Conservation (phyloP, 2,329 filamentous ascomycete genomes). For the Epichloe scottii region DNA sequence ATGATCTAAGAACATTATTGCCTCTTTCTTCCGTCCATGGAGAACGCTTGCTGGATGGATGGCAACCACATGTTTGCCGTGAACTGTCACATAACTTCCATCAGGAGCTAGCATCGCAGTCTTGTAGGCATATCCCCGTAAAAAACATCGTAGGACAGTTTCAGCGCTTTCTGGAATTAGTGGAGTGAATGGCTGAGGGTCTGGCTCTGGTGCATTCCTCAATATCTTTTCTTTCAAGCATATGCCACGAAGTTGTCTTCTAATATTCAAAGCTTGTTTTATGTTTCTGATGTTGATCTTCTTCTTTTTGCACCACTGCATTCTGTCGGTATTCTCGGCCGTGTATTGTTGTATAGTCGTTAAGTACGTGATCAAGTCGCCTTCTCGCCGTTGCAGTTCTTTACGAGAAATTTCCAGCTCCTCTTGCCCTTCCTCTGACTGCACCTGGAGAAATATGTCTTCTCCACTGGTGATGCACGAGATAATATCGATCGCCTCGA, state of each 20-base stretch:
- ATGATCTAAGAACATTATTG: constrained; percentile 57
- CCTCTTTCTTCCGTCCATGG: constrained; percentile 50
- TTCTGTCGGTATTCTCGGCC: constrained; percentile 41
- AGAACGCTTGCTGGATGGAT: constrained; percentile 52
- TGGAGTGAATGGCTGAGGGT: constrained; percentile 44
- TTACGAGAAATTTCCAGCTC: constrained; percentile 40
- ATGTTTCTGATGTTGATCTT: constrained; percentile 48
- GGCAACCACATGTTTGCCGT: constrained; percentile 46
- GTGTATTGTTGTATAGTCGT: constrained; percentile 51
- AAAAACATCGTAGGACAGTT: constrained; percentile 45
- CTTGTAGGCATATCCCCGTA: constrained; percentile 47
- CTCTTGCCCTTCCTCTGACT: constrained; percentile 43
- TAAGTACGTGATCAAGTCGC: constrained; percentile 52
- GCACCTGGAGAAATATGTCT: constrained; percentile 48
- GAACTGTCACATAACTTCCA: constrained; percentile 45
- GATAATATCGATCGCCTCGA: constrained; percentile 77
- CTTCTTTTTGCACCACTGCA: constrained; percentile 45
- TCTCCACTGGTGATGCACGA: constrained; percentile 50
- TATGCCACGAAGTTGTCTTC: constrained; percentile 46
- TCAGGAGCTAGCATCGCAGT: constrained; percentile 50
- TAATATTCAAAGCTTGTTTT: constrained; percentile 49
- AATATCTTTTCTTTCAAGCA: constrained; percentile 41
- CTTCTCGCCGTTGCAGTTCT: constrained; percentile 47
- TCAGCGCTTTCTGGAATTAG: constrained; percentile 41
- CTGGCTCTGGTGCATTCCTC: constrained; percentile 29